A percentile compares a stretch with the other conserved stretches of the same genome.
These are phyloP conservation scores for Leccinum obscurum DNA, from an alignment of 768 basidiomycete genomes.

Conservation along the genomic window DNA sequence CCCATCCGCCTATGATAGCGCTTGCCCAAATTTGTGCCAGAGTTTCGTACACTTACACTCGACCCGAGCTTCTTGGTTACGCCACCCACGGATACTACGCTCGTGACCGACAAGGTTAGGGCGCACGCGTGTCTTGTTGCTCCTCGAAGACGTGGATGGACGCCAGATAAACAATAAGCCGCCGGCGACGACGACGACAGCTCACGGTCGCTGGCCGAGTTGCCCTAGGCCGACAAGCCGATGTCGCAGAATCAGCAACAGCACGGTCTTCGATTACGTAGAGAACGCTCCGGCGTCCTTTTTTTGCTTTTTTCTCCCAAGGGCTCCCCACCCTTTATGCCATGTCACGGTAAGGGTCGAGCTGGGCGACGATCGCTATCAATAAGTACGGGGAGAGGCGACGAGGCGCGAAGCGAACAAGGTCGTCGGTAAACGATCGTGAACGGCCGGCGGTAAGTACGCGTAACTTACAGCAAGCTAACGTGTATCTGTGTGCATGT, in stretches of 20 bases:
- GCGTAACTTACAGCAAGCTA: neutral
- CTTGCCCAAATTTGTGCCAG: neutral
- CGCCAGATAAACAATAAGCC: neutral
- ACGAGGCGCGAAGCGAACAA: neutral
- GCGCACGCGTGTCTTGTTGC: neutral
- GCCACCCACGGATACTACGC: neutral
- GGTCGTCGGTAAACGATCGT: neutral
- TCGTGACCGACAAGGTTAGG: neutral
- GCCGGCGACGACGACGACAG: neutral
- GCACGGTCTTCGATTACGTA: slow-evolving; percentile 16
- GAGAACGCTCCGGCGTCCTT: neutral
- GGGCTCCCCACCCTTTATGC: neutral
- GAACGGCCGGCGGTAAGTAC: neutral
- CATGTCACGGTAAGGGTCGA: neutral
- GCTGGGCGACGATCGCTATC: slow-evolving; percentile 2
- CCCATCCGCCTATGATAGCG: neutral
- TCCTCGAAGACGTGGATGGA: neutral
- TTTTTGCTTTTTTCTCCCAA: neutral
- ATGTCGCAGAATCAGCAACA: neutral
- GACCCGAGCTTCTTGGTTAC: neutral
- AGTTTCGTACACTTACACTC: slow-evolving; percentile 9
- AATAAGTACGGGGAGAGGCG: neutral
- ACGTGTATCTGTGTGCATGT: neutral
- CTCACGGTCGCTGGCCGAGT: neutral
- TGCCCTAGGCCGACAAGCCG: slow-evolving; percentile 5